phyloP scores from a whole-genome alignment of 192 early-diverging fungal species.

The Coemansia sp. region DNA sequence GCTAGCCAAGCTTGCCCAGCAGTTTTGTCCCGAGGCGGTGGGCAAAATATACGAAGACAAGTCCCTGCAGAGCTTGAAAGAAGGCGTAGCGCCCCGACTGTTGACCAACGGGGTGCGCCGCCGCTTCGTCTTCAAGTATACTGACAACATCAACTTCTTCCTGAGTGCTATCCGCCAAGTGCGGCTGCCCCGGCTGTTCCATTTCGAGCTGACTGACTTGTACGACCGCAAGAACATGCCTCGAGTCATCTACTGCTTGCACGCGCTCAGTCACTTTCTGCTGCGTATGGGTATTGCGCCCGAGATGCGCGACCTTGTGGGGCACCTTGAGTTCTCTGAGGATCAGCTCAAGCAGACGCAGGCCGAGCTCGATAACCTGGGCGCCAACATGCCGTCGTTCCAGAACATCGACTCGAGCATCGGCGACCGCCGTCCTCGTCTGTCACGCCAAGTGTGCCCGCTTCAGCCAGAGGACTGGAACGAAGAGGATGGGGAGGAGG shows the following conservation, averaged over 20 bases:
- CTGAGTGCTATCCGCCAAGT: conserved; percentile 77
- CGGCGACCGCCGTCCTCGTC: conserved; percentile 35
- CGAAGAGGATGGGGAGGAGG: conserved; percentile 25
- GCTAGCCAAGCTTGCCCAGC: conserved; percentile 84
- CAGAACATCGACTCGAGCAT: conserved; percentile 69
- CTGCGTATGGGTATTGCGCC: conserved; percentile 81
- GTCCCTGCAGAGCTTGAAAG: conserved; percentile 5
- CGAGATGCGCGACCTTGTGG: conserved; percentile 89
- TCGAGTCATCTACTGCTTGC: conserved; percentile 97
- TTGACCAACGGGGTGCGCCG: conserved; percentile 40
- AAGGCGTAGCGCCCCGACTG: not conserved
- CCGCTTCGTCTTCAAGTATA: conserved; percentile 88
- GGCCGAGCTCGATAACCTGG: conserved; percentile 77
- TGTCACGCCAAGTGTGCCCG: conserved; percentile 50
- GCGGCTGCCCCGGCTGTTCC: conserved; percentile 88
- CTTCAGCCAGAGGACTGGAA: conserved; percentile 36
- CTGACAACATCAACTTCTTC: conserved; percentile 97
- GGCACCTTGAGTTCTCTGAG: conserved; percentile 87
- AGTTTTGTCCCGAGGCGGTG: conserved; percentile 80
- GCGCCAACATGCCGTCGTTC: conserved; percentile 87
- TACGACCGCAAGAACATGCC: conserved; percentile 99
- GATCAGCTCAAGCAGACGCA: conserved; percentile 64
- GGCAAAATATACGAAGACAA: conserved; percentile 77
- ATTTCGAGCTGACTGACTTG: conserved; percentile 96
- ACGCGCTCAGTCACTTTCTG: conserved; percentile 93